Percentiles rank a stretch among this genome's conserved stretches.
Evolutionary conservation across 768 basidiomycete species (phyloP).

Genomic region (Lentinula sp.): DNA sequence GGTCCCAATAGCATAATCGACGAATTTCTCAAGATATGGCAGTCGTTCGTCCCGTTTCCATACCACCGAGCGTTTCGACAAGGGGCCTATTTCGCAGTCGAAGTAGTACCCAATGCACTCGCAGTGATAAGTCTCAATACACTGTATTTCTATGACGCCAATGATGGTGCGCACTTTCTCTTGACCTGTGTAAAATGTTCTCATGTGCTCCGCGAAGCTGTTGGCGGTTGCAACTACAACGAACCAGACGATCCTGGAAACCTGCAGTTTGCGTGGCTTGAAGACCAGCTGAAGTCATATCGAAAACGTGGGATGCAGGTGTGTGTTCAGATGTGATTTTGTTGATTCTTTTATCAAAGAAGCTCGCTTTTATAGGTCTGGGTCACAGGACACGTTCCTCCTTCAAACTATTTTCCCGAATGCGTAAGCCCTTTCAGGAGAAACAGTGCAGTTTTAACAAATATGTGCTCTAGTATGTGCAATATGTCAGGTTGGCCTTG

Average conservation of each 20-base stretch:
- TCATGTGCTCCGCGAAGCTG: constrained; percentile 36
- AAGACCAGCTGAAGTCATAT: constrained; percentile 71
- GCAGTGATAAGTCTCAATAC: constrained; percentile 86
- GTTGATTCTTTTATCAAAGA: constrained; percentile 1
- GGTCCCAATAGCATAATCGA: constrained; percentile 66
- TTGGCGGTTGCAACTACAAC: constrained; percentile 62
- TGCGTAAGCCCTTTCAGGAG: constrained; percentile 51
- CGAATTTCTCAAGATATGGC: constrained; percentile 78
- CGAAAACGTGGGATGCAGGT: constrained; percentile 71
- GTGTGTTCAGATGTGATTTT: constrained; percentile 21
- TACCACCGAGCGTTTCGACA: constrained; percentile 77
- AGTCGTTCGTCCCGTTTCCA: constrained; percentile 71
- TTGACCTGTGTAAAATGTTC: background rate
- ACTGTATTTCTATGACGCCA: constrained; percentile 87
- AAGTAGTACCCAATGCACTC: constrained; percentile 69
- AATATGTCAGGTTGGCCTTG: constrained; percentile 69
- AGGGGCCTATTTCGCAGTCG: constrained; percentile 79
- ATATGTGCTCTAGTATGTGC: constrained; percentile 40
- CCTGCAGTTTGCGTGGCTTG: constrained; percentile 85
- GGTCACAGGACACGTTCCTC: constrained; percentile 80
- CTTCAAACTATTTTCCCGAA: constrained; percentile 79
- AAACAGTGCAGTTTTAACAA: constrained; percentile 3
- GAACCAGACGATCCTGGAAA: constrained; percentile 80
- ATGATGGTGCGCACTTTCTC: constrained; percentile 53
- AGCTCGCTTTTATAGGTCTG: constrained; percentile 31